Percentiles rank a stretch among this genome's conserved stretches.
phyloP scores from a whole-genome alignment of 2,329 filamentous ascomycete genomes.

The Pseudonectria foliicola region DNA sequence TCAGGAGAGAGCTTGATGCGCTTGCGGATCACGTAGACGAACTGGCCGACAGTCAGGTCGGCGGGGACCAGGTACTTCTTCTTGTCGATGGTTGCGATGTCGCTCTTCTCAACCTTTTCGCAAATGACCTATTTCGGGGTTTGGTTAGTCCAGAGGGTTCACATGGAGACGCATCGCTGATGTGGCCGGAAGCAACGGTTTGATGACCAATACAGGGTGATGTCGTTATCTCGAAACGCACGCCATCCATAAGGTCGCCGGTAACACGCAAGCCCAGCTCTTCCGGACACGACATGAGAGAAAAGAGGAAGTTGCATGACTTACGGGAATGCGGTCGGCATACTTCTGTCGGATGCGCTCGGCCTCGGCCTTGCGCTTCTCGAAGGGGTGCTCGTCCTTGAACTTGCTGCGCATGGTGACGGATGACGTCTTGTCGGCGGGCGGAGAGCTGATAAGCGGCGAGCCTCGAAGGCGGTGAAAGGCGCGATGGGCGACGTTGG shows the following conservation, averaged over 20 bases:
- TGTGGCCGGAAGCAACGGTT: not conserved
- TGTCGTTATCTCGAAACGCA: slow-evolving; percentile 8
- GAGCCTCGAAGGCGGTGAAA: slow-evolving; percentile 8
- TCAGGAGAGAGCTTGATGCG: slow-evolving; percentile 98
- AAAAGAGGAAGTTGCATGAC: slow-evolving; percentile 32
- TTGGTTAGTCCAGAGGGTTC: not conserved
- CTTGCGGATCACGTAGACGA: slow-evolving; percentile 99
- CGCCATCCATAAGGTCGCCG: not conserved
- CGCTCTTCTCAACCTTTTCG: slow-evolving; percentile 98
- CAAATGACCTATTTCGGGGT: slow-evolving; percentile 72
- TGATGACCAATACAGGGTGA: slow-evolving; percentile 9
- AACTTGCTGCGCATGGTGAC: slow-evolving; percentile 95
- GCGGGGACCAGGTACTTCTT: slow-evolving; percentile 99
- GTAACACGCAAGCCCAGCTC: not conserved
- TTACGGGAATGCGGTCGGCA: slow-evolving; percentile 92
- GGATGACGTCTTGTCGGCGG: slow-evolving; percentile 20
- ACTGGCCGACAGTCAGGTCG: slow-evolving; percentile 97
- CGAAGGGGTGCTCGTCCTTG: slow-evolving; percentile 99
- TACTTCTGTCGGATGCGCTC: slow-evolving; percentile 99
- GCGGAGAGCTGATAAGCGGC: slow-evolving; percentile 10
- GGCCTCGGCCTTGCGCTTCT: slow-evolving; percentile 99
- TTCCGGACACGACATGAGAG: not conserved
- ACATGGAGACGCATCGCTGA: slow-evolving; percentile 2
- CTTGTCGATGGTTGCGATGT: slow-evolving; percentile 99
- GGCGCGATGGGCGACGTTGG: slow-evolving; percentile 6